These are phyloP conservation scores for Vachellia pachyceras DNA, from an alignment of 306 rosid species.

Conservation along the genomic window DNA sequence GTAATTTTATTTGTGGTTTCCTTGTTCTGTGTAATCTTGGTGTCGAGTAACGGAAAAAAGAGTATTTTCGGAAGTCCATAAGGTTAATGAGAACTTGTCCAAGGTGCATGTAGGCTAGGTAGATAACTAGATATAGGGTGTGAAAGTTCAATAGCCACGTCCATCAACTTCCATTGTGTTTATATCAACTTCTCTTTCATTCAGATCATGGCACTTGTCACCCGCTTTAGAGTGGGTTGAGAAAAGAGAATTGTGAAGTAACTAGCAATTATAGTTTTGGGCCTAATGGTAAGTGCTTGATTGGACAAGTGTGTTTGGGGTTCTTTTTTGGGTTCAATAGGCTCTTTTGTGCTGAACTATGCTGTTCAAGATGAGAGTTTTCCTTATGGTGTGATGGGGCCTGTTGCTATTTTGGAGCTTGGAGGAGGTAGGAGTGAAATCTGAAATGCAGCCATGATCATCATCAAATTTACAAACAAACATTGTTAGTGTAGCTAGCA, in stretches of 20 bases:
- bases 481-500: not conserved
- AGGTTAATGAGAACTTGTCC: conserved; percentile 13
- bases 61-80: not conserved
- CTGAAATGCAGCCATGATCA: conserved; percentile 18
- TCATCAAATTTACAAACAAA: not conserved
- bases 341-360: conserved; percentile 17
- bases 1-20: not conserved
- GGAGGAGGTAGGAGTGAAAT: conserved; percentile 9
- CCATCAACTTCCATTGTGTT: not conserved
- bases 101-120: conserved; percentile 7
- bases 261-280: not conserved
- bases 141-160: not conserved
- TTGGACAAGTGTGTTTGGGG: conserved; percentile 6
- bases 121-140: not conserved
- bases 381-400: conserved; percentile 11
- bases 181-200: not conserved
- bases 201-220: not conserved
- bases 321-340: conserved; percentile 10
- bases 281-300: not conserved
- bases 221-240: not conserved
- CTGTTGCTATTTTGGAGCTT: conserved; percentile 31
- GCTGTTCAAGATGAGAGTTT: conserved; percentile 9
- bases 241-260: not conserved
- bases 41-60: not conserved
- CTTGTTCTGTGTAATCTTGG: not conserved